These are phyloP conservation scores for Lichtheimia ramosa DNA, from an alignment of 371 early-diverging fungal species.

Conservation along the genomic window DNA sequence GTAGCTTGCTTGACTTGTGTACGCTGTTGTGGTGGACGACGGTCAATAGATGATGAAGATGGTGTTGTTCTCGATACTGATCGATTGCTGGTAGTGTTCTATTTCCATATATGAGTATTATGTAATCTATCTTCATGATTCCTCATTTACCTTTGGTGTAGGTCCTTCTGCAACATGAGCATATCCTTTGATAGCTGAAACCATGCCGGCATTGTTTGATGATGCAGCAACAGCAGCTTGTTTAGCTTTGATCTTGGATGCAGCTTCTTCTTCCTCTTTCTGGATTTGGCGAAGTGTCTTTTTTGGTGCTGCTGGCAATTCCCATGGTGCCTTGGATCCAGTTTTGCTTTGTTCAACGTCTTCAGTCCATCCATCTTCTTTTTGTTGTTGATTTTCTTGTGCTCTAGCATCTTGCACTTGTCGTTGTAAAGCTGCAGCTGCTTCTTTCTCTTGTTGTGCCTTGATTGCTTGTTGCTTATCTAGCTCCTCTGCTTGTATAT, in stretches of 20 bases:
- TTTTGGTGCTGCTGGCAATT: slow-evolving; percentile 55
- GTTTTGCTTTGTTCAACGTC: slow-evolving; percentile 11
- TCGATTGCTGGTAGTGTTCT: slow-evolving; percentile 40
- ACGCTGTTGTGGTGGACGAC: slow-evolving; percentile 14
- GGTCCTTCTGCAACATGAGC: slow-evolving; percentile 42
- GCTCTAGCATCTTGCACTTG: slow-evolving; percentile 16
- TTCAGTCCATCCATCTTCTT: not conserved
- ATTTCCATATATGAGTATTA: not conserved
- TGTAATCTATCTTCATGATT: too few relatives aligned
- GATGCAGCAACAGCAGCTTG: slow-evolving; percentile 14
- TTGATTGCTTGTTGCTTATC: slow-evolving; percentile 39
- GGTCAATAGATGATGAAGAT: slow-evolving; percentile 7
- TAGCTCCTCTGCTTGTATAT: slow-evolving; percentile 50
- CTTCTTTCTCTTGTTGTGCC: slow-evolving; percentile 7
- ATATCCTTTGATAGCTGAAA: slow-evolving; percentile 36
- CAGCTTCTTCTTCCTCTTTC: slow-evolving; percentile 69
- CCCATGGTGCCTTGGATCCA: slow-evolving; percentile 50
- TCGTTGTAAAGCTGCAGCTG: not conserved
- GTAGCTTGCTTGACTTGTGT: slow-evolving; percentile 14
- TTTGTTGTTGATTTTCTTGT: slow-evolving; percentile 20
- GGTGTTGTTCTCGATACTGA: slow-evolving; percentile 25
- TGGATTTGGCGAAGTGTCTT: slow-evolving; percentile 79
- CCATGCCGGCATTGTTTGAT: not conserved
- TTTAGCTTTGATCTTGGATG: slow-evolving; percentile 13
- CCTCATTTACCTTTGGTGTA: slow-evolving; percentile 19